Conservation (phyloP, 202 grass and related monocot species). For the Schoenoplectus tabernaemontani region DNA sequence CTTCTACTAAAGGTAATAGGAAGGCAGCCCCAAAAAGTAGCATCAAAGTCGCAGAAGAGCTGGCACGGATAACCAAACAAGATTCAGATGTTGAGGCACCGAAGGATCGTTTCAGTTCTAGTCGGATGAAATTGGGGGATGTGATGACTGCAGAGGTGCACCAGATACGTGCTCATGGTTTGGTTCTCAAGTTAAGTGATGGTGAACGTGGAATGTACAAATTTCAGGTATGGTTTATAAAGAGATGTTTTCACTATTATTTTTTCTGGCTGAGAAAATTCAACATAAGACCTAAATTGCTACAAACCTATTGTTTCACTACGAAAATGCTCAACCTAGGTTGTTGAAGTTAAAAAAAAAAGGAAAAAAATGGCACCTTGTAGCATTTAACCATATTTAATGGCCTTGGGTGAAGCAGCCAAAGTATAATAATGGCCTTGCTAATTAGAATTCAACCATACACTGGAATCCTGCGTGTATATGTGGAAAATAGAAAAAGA, state of each 20-base stretch:
- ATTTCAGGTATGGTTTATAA: constrained; percentile 62
- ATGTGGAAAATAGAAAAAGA: not conserved
- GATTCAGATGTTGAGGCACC: constrained; percentile 11
- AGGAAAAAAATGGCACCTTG: not conserved
- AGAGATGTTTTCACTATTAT: not conserved
- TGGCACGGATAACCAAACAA: constrained; percentile 22
- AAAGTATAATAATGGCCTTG: not conserved
- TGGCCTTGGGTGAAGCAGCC: not conserved
- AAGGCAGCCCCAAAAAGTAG: constrained; percentile 1
- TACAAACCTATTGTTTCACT: not conserved
- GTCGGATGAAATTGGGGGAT: constrained; percentile 67
- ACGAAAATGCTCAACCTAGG: not conserved
- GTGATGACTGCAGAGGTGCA: constrained; percentile 65
- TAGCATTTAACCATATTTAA: not conserved
- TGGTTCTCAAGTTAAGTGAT: constrained; percentile 79
- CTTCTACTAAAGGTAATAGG: constrained; percentile 12
- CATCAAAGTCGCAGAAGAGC: not conserved
- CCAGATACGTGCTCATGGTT: constrained; percentile 68
- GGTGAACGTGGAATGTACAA: constrained; percentile 87
- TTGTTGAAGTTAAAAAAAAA: not conserved
- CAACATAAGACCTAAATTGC: not conserved
- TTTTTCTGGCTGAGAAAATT: not conserved
- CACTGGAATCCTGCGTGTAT: not conserved
- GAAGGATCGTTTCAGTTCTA: constrained; percentile 20
- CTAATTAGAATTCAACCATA: not conserved